Base-by-base conservation (phyloP, 2,329 filamentous ascomycete species). In the Ophiocordyceps australis region DNA sequence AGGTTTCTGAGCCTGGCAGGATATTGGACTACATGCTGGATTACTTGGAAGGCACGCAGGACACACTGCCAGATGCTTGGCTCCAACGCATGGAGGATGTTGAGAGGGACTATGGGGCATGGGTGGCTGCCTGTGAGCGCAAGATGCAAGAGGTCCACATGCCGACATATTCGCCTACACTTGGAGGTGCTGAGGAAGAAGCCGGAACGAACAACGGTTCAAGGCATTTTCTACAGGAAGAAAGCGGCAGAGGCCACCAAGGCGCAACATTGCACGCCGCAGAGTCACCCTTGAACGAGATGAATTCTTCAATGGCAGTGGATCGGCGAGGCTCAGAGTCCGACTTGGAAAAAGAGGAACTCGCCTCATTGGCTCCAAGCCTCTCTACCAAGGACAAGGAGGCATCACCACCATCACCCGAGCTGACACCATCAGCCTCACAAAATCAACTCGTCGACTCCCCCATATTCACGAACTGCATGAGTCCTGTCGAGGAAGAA, bases 1-100 rank as follows among this genome's bases (percentile, higher is more conserved):
- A 77, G 36, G 70, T 94, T 18, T 58, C 66, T 10, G 62, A 62
- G 19, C 62, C 83, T 0, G 86, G 81, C 0, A 65, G 65, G 24
- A 64, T 72, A 20, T 59, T 95, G 32, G 89, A 98, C 46, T 68
- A 63, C 26, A 82, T 94, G 65, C 62, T 98, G 10, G 85, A 98
- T 48, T 64, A 69, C 17, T 59, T 95, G 3, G 89, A 95, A 47
- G 85, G 82, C 2, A 62, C 73, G 28, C 62, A 76, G 22, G 89
- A 98, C 40, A 81, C 77, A 0, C 55, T 98, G 8, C 89, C 89
- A 0, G 78, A 91, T 21, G 47, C 57, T 16, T 98, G 86, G 89
- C 69, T 95, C 29, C 81, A 92, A 38, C 65, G 74, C 5, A 75
- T 95, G 53, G 89, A 95, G 46, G 51, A 54, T 1, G 57, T 91